Evolutionary conservation across 371 early-diverging fungal genomes (phyloP), one percentile per base, ranked within the genome.

Genomic region (Mucor velutinosus): DNA sequence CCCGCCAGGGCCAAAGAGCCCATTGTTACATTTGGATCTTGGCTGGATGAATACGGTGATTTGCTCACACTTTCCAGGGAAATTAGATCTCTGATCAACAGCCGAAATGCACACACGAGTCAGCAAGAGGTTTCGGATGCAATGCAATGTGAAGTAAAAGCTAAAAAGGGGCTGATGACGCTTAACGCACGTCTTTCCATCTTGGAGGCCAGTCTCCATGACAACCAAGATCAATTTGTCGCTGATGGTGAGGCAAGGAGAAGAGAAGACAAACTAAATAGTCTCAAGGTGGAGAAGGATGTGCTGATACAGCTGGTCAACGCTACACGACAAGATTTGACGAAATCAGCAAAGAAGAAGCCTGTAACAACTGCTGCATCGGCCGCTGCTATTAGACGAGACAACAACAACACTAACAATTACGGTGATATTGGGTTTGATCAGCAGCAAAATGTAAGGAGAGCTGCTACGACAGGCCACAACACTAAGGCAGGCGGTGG

Each of bases 31-130:
- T 85, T 92, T 8, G 90, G 89, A 43, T 84, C 86, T 17, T 96
- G 96, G 96, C 78, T 95, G 29, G 89, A 90, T 51, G 94, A 94
- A 60, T 89, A 86, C 58, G 84, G 89, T 25, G 75, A 81, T 8
- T 73, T 91, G 17, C 86, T 89, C 60, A 80, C 77, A 19, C 64
- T 85, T 3, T 82, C 88, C 8, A 80, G 92, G 12, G 91, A 93
- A 49, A 86, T 95, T 19, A 84, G 94, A 2, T 84, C 91, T 0
- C 82, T 85, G 66, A 79, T 90, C 60, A 88, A 86, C 60, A 83
- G 83, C 49, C 88, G 88, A 17, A 94, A 87, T 70, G 89, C 82
- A 21, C 90, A 86, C 57, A 75, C 87, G 58, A 82, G 89, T 21
- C 80, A 88, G 15, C 91, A 89, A 61, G 92, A 94, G 63, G 86